These are phyloP conservation scores for Ophiostoma sp. DNA, from an alignment of 2,329 filamentous ascomycete species.

Conservation along the genomic window DNA sequence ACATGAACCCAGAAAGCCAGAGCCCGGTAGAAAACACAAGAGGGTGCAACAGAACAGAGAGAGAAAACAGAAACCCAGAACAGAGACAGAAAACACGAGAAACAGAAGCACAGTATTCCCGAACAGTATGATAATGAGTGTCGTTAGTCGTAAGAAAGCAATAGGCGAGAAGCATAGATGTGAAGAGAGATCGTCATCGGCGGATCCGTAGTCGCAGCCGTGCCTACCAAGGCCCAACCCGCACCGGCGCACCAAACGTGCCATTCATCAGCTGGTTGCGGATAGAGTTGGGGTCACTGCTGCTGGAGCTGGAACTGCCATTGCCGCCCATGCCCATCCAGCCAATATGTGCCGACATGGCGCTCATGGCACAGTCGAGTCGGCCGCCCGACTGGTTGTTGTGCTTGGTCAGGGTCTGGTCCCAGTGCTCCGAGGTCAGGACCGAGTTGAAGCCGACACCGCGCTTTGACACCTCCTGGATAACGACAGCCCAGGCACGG, in stretches of 20 bases:
- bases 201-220: too few species aligned
- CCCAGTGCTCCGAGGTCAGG: constrained; percentile 86
- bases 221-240: constrained; percentile 57
- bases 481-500: constrained; percentile 85
- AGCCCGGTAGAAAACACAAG: not conserved
- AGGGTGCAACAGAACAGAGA: not conserved
- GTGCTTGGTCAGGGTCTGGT: constrained; percentile 79
- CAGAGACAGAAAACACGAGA: not conserved
- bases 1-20: not conserved
- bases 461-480: constrained; percentile 84
- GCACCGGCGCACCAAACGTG: constrained; percentile 54
- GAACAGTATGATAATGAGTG: not conserved
- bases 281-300: constrained; percentile 52
- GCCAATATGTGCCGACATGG: constrained; percentile 67
- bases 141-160: constrained; percentile 22
- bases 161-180: not conserved
- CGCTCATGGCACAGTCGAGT: constrained; percentile 71
- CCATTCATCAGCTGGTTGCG: constrained; percentile 58
- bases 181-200: not conserved
- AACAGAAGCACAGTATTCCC: not conserved
- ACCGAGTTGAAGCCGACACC: constrained; percentile 71
- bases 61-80: not conserved
- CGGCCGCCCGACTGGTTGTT: constrained; percentile 80
- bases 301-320: constrained; percentile 40
- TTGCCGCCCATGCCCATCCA: constrained; percentile 64